Conservation (phyloP, 352 stramenopile species). For the Pythium myriotylum region DNA sequence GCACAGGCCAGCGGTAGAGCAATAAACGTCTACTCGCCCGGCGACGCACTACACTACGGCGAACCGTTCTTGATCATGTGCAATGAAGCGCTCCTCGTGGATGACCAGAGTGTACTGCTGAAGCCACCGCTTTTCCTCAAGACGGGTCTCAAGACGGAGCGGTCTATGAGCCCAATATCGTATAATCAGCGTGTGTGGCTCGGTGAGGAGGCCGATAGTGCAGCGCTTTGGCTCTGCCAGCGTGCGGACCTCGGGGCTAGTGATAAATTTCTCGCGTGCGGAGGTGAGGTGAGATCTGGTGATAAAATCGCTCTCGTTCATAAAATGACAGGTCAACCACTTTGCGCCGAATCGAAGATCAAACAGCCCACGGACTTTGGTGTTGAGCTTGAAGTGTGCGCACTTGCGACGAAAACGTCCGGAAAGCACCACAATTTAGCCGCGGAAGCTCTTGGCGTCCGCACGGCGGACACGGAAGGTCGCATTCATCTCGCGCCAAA, state of each 20-base stretch:
- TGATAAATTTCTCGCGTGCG: conserved; percentile 70
- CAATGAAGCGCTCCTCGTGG: conserved; percentile 77
- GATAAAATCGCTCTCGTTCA: conserved; percentile 70
- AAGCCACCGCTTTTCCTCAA: conserved; percentile 81
- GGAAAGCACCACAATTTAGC: conserved; percentile 76
- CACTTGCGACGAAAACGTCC: conserved; percentile 39
- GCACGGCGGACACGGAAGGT: conserved; percentile 73
- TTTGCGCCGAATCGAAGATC: conserved; percentile 52
- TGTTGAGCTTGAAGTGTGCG: conserved; percentile 75
- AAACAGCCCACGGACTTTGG: conserved; percentile 82
- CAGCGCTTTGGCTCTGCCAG: conserved; percentile 70
- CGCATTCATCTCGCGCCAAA: conserved; percentile 48
- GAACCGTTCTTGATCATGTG: conserved; percentile 83
- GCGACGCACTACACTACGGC: conserved; percentile 62
- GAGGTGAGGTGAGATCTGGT: conserved; percentile 41
- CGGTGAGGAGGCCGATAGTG: conserved; percentile 61
- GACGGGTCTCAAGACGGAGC: conserved; percentile 79
- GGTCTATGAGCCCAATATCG: conserved; percentile 85
- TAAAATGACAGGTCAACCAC: conserved; percentile 83
- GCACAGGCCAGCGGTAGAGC: conserved; percentile 31
- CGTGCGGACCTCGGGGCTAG: conserved; percentile 62
- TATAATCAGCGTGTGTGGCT: conserved; percentile 85
- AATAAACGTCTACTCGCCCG: conserved; percentile 20
- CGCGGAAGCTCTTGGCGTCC: conserved; percentile 54
- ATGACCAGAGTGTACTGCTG: conserved; percentile 73